A percentile compares a stretch with the other conserved stretches of the same genome.
Evolutionary conservation across 768 basidiomycete species (phyloP).

Genomic region (Russula earlei): DNA sequence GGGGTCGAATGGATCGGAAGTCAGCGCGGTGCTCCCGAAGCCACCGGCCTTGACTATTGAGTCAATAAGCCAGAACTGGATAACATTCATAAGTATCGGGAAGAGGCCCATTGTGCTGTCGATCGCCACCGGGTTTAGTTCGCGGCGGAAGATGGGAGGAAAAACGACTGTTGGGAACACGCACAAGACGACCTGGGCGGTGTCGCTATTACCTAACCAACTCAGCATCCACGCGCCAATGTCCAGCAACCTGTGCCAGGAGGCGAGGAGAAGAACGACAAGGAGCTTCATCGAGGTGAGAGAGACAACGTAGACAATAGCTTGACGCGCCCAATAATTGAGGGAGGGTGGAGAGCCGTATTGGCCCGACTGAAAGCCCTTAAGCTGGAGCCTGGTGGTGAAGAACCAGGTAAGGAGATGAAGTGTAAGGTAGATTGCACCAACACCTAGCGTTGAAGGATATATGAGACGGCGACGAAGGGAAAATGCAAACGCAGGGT

Average conservation of each 20-base stretch:
- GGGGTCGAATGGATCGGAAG: constrained; percentile 31
- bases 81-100: constrained; percentile 78
- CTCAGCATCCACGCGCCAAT: constrained; percentile 83
- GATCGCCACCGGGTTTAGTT: neutral
- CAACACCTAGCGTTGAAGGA: constrained; percentile 52
- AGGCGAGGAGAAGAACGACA: constrained; percentile 65
- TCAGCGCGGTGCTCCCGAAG: constrained; percentile 35
- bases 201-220: constrained; percentile 62
- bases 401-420: constrained; percentile 55
- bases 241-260: constrained; percentile 60
- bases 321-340: constrained; percentile 64
- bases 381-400: constrained; percentile 50
- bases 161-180: constrained; percentile 26
- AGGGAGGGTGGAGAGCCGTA: constrained; percentile 81
- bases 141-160: neutral
- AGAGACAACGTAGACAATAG: constrained; percentile 72
- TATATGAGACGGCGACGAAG: neutral
- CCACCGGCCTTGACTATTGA: constrained; percentile 69
- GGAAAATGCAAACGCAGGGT: neutral
- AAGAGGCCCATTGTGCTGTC: constrained; percentile 82
- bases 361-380: constrained; percentile 78
- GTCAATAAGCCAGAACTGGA: constrained; percentile 95
- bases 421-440: constrained; percentile 66
- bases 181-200: constrained; percentile 72
- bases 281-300: constrained; percentile 86